Percentiles rank a stretch among this genome's conserved stretches.
Evolutionary conservation across 78 protist species (phyloP).

Genomic region (Dictyostelium capitatum): DNA sequence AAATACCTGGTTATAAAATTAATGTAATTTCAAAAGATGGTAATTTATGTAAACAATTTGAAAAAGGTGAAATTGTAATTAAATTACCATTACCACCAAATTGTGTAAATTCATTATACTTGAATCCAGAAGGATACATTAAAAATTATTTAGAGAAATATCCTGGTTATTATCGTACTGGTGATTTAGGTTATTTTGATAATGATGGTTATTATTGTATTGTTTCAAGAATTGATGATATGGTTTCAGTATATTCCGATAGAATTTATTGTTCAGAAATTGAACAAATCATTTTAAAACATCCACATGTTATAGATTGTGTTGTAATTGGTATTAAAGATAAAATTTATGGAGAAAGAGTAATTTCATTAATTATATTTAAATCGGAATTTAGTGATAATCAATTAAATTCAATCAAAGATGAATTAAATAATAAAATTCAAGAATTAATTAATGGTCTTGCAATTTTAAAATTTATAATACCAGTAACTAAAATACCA

Average conservation of each 20-base stretch:
- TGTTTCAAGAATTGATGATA: constrained; percentile 28
- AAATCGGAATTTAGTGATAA: background rate
- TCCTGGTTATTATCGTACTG: background rate
- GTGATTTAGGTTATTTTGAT: constrained; percentile 7
- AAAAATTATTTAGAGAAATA: background rate
- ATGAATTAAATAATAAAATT: background rate
- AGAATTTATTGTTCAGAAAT: background rate
- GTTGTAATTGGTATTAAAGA: background rate
- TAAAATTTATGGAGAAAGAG: background rate
- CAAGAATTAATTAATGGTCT: background rate
- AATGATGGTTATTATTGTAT: background rate
- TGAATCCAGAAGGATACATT: background rate
- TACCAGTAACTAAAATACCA: background rate
- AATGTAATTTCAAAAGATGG: background rate
- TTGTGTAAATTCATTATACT: background rate
- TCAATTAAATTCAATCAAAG: background rate
- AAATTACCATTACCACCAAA: background rate
- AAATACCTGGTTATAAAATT: constrained; percentile 71
- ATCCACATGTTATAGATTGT: background rate
- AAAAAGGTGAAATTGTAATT: constrained; percentile 16
- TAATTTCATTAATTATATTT: background rate
- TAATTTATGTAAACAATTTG: background rate
- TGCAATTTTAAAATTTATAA: background rate
- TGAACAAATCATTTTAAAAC: background rate
- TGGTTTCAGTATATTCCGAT: background rate